Evolutionary conservation across 768 basidiomycete genomes (phyloP).

Genomic region (Naganishia antarctica): DNA sequence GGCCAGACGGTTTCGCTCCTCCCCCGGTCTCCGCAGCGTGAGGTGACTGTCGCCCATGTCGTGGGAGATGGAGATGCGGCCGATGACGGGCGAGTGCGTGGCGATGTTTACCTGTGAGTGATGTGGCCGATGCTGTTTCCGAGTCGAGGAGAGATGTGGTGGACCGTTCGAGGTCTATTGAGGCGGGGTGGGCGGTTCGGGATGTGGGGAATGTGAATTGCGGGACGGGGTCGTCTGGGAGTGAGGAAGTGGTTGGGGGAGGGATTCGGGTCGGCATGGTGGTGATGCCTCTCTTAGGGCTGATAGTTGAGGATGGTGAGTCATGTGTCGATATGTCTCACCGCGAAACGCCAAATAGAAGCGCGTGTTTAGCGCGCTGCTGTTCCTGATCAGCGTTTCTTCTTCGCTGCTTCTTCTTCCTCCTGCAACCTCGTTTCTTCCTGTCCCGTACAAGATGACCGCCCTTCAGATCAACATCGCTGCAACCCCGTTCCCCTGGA

Average conservation of each 20-base stretch:
- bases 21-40: too few species aligned
- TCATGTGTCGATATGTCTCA: background rate
- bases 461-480: conserved; percentile 21
- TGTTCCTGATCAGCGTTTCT: background rate
- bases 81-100: too few species aligned
- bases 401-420: background rate
- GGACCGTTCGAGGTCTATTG: background rate
- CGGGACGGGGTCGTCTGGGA: too few species aligned
- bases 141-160: background rate
- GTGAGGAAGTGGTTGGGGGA: too few species aligned
- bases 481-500: conserved; percentile 27
- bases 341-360: background rate
- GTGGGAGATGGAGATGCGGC: background rate
- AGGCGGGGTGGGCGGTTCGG: background rate
- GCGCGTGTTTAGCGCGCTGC: background rate
- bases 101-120: too few species aligned
- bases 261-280: too few species aligned
- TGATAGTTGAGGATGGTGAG: too few species aligned
- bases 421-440: background rate
- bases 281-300: too few species aligned
- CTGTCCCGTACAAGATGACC: background rate
- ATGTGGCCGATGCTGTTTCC: background rate
- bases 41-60: too few species aligned
- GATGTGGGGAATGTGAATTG: background rate
- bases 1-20: too few species aligned